These are phyloP conservation scores for Solanum lignicaule DNA, from an alignment of 257 asterid species.

Conservation along the genomic window DNA sequence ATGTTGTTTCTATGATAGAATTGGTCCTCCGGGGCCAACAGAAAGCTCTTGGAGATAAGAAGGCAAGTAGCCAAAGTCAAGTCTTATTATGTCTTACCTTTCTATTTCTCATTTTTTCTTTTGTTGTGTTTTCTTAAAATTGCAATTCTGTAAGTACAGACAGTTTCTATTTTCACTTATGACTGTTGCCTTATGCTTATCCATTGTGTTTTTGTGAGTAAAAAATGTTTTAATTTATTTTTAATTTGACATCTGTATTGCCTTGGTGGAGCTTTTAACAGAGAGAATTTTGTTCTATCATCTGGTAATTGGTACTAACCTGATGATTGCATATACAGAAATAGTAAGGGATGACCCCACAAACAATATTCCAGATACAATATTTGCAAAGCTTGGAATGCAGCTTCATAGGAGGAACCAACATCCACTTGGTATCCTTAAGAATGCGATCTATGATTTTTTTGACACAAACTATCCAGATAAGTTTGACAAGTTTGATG, in stretches of 20 bases:
- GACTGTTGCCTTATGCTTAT: neutral
- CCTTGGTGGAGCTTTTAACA: neutral
- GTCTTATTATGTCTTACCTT: neutral
- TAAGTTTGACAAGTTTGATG: slow-evolving; percentile 70
- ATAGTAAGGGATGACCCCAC: slow-evolving; percentile 87
- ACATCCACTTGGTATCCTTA: slow-evolving; percentile 86
- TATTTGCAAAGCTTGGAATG: slow-evolving; percentile 84
- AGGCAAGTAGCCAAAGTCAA: neutral
- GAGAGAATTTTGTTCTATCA: neutral
- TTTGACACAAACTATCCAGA: slow-evolving; percentile 66
- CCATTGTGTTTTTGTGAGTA: neutral
- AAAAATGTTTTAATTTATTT: neutral
- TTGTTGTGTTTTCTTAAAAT: neutral
- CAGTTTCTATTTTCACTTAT: neutral
- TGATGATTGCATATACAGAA: slow-evolving; percentile 34
- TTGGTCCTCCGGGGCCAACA: neutral
- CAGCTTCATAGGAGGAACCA: slow-evolving; percentile 89
- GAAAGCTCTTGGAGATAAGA: neutral
- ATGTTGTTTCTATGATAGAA: neutral
- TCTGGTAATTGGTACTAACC: neutral
- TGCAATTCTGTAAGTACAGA: neutral
- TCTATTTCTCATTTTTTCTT: neutral
- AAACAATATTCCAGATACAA: slow-evolving; percentile 81
- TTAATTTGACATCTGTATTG: neutral
- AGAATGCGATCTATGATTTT: slow-evolving; percentile 75